These are phyloP conservation scores for Bromus sterilis DNA, from an alignment of 176 grass and related monocot species.

Conservation along the genomic window DNA sequence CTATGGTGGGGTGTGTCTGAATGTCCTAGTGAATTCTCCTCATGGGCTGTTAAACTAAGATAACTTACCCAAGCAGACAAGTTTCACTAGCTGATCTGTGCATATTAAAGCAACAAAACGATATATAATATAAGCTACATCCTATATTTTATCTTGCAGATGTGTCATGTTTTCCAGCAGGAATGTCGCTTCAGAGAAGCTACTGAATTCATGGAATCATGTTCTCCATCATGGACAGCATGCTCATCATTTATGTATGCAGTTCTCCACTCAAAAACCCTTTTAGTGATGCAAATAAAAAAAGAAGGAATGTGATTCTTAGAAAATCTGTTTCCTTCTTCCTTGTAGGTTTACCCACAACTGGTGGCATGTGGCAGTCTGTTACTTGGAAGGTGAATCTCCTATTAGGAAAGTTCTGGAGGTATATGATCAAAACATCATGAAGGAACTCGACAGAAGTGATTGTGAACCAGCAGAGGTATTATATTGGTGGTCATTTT, in stretches of 20 bases:
- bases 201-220: conserved; percentile 58
- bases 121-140: background rate
- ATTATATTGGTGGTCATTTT: conserved; percentile 9
- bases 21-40: background rate
- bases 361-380: conserved; percentile 77
- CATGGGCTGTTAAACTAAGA: background rate
- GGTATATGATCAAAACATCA: conserved; percentile 60
- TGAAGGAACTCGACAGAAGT: conserved; percentile 51
- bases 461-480: conserved; percentile 62
- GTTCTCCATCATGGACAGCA: conserved; percentile 50
- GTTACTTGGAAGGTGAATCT: conserved; percentile 73
- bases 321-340: background rate
- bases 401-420: conserved; percentile 54
- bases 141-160: conserved; percentile 26
- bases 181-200: conserved; percentile 71
- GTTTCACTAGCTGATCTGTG: background rate
- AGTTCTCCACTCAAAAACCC: background rate
- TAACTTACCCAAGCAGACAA: background rate
- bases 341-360: conserved; percentile 58
- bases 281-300: background rate
- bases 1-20: background rate
- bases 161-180: conserved; percentile 76
- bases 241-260: conserved; percentile 69
- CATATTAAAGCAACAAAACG: background rate
- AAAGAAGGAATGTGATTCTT: background rate